A percentile compares a stretch with the other conserved stretches of the same genome.
Conservation (phyloP, 2,329 filamentous ascomycete genomes). For the Fusarium sp. region DNA sequence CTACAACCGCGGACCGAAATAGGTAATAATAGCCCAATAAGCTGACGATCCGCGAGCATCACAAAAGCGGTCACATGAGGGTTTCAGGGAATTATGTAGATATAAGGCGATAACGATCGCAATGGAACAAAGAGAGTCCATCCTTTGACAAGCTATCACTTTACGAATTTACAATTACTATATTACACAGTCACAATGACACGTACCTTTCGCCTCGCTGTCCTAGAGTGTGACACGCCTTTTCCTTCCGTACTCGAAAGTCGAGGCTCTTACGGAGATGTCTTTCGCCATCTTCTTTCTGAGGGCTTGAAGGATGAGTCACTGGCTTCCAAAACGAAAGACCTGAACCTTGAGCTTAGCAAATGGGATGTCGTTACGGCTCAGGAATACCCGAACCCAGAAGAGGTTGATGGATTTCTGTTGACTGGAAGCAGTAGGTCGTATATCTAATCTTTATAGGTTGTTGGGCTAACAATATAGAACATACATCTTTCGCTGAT, state of each 20-base stretch:
- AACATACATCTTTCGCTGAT: constrained; percentile 55
- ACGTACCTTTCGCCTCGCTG: constrained; percentile 45
- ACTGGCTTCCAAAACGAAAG: constrained; percentile 33
- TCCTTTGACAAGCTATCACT: constrained; percentile 1
- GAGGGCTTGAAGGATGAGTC: constrained; percentile 44
- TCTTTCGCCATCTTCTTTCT: constrained; percentile 49
- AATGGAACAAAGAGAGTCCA: not conserved
- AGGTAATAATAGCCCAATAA: constrained; percentile 38
- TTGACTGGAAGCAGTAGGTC: constrained; percentile 53
- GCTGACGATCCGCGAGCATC: constrained; percentile 37
- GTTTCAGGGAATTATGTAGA: not conserved
- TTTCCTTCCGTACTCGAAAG: constrained; percentile 45
- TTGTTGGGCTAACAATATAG: constrained; percentile 21
- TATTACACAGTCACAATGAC: constrained; percentile 30
- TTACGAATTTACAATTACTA: not conserved
- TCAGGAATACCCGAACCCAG: constrained; percentile 46
- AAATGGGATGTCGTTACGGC: constrained; percentile 51
- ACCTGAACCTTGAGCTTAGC: constrained; percentile 45
- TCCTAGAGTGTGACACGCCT: constrained; percentile 53
- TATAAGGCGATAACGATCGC: constrained; percentile 13
- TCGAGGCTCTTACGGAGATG: constrained; percentile 51
- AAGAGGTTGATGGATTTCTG: constrained; percentile 50
- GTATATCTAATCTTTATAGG: accelerated
- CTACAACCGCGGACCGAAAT: constrained; percentile 42
- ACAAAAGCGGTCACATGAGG: constrained; percentile 21